These are phyloP conservation scores for Torulaspora globosa DNA, from an alignment of 1,139 yeast species.

Conservation along the genomic window DNA sequence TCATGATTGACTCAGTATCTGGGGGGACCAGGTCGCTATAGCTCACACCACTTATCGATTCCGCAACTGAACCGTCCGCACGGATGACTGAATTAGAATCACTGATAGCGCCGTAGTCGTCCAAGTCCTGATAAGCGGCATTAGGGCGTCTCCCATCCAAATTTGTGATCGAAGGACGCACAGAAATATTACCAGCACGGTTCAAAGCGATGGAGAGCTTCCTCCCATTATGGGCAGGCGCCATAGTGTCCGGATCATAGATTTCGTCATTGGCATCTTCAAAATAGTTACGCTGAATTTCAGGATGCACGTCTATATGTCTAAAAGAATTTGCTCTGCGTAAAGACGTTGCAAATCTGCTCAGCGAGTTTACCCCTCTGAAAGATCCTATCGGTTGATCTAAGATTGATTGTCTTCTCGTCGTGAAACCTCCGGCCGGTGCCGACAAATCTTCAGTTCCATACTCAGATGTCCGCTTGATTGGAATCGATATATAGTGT, in stretches of 20 bases:
- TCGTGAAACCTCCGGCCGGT: constrained; percentile 13
- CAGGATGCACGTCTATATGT: constrained; percentile 47
- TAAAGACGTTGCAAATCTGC: constrained; percentile 74
- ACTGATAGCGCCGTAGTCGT: constrained; percentile 34
- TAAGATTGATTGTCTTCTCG: constrained; percentile 34
- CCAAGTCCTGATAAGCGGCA: constrained; percentile 19
- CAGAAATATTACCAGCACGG: constrained; percentile 21
- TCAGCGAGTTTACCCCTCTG: constrained; percentile 63
- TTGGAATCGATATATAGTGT: constrained; percentile 37
- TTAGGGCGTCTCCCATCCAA: constrained; percentile 23
- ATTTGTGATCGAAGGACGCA: constrained; percentile 27
- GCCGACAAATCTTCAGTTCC: constrained; percentile 15
- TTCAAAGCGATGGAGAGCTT: constrained; percentile 52
- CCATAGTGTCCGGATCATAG: constrained; percentile 68
- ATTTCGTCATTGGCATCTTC: constrained; percentile 53
- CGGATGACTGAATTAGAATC: constrained; percentile 30
- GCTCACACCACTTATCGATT: constrained; percentile 23
- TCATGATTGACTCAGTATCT: constrained; percentile 43
- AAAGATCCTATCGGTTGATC: constrained; percentile 41
- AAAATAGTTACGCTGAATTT: constrained; percentile 46
- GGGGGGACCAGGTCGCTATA: constrained; percentile 25
- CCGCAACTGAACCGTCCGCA: constrained; percentile 28
- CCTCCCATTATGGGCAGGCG: constrained; percentile 62
- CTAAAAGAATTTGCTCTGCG: constrained; percentile 71
- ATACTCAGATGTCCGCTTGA: constrained; percentile 23